phyloP scores from a whole-genome alignment of 441 rosid species.

The Populus hybrid region DNA sequence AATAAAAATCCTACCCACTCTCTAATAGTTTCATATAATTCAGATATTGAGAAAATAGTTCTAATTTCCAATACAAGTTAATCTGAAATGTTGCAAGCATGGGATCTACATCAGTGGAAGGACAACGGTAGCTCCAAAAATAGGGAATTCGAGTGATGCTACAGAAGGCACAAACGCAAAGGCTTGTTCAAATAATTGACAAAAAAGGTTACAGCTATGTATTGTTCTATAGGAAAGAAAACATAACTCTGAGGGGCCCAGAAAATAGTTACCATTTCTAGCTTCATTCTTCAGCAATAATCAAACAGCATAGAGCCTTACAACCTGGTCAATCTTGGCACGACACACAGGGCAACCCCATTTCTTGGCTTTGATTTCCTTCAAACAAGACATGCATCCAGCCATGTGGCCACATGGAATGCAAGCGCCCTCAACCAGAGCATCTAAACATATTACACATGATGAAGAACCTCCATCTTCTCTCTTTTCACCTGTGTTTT shows the following conservation, averaged over 20 bases:
- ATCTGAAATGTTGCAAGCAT: too few species aligned
- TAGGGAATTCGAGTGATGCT: too few species aligned
- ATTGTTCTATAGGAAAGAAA: slow-evolving; percentile 38
- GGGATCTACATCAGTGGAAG: too few species aligned
- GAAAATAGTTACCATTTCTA: slow-evolving; percentile 12
- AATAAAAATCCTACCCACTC: too few species aligned
- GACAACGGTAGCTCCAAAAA: too few species aligned
- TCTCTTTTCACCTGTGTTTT: slow-evolving; percentile 35
- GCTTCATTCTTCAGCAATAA: slow-evolving; percentile 6
- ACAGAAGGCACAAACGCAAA: too few species aligned
- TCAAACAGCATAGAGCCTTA: slow-evolving; percentile 77
- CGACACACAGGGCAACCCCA: slow-evolving; percentile 97
- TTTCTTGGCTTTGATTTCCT: slow-evolving; percentile 75
- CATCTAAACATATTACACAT: slow-evolving; percentile 85
- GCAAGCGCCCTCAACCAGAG: slow-evolving; percentile 90
- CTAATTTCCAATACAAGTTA: too few species aligned
- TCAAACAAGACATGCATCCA: slow-evolving; percentile 89
- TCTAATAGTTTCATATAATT: too few species aligned
- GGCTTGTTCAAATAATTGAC: too few species aligned
- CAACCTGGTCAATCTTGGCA: slow-evolving; percentile 66
- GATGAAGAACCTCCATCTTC: slow-evolving; percentile 49
- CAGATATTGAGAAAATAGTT: too few species aligned
- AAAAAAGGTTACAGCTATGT: not conserved
- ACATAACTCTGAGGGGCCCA: not conserved
- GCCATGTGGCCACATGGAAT: slow-evolving; percentile 97